Evolutionary conservation across 202 grass and related monocot genomes (phyloP).

Genomic region (Musa balbisiana): DNA sequence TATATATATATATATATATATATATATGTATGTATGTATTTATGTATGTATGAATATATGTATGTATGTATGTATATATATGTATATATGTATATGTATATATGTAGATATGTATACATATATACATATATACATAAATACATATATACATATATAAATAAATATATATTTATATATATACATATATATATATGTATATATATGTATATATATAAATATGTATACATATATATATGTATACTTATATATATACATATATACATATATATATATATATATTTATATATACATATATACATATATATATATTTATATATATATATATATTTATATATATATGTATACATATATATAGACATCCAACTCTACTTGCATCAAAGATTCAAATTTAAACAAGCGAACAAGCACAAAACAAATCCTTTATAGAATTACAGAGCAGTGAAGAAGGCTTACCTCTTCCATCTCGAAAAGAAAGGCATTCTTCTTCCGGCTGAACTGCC

Average conservation of each 20-base stretch:
- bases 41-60: too few relatives aligned
- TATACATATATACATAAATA: rapidly evolving
- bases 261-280: too few relatives aligned
- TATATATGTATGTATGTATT: rapidly evolving
- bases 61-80: rapidly evolving
- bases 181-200: too few relatives aligned
- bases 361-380: too few relatives aligned
- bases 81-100: rapidly evolving
- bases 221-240: too few relatives aligned
- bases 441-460: constrained; percentile 50
- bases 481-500: constrained; percentile 49
- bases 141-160: rapidly evolving
- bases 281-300: rapidly evolving
- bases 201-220: rapidly evolving
- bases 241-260: rapidly evolving
- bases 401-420: too few relatives aligned
- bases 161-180: rapidly evolving
- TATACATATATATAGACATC: rapidly evolving
- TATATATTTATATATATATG: rapidly evolving
- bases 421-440: too few relatives aligned
- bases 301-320: rapidly evolving
- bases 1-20: too few relatives aligned
- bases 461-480: constrained; percentile 83
- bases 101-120: rapidly evolving
- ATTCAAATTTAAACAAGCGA: too few relatives aligned